Conservation (phyloP, 345 rosid species). For the Cardamine chenopodiifolia region DNA sequence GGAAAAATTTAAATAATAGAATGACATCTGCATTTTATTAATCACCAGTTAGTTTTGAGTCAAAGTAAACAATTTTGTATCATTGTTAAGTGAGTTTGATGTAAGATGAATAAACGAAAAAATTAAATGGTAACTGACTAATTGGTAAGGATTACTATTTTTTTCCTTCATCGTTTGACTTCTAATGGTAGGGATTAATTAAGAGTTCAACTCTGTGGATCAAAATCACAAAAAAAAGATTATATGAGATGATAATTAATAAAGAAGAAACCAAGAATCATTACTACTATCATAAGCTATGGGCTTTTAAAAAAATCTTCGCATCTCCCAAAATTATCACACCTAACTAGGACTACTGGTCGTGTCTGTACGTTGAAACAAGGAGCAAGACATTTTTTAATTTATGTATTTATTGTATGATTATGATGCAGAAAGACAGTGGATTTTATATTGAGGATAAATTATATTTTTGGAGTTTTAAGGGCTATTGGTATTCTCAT, state of each 20-base stretch:
- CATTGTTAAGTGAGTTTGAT: no score
- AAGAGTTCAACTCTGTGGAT: background rate
- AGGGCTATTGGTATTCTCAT: background rate
- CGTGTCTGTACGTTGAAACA: constrained; percentile 27
- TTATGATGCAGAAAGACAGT: no score
- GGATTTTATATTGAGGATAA: background rate
- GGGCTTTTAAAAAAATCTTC: background rate
- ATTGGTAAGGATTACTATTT: background rate
- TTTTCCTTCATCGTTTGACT: background rate
- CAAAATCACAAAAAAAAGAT: background rate
- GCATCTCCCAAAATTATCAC: constrained; percentile 31
- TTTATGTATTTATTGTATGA: no score
- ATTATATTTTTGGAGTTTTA: background rate
- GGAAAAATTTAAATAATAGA: no score
- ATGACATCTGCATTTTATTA: no score
- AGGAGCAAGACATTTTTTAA: constrained; percentile 14
- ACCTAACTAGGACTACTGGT: constrained; percentile 28
- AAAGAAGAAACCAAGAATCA: constrained; percentile 5
- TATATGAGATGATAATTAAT: constrained; percentile 1
- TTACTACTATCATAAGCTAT: constrained; percentile 6
- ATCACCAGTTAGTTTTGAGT: no score
- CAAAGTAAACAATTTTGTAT: no score
- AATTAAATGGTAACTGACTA: background rate
- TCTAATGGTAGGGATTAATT: background rate
- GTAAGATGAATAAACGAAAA: no score